Conservation (phyloP, 1,284 basidiomycete genomes). For the Ustilago esculenta region DNA sequence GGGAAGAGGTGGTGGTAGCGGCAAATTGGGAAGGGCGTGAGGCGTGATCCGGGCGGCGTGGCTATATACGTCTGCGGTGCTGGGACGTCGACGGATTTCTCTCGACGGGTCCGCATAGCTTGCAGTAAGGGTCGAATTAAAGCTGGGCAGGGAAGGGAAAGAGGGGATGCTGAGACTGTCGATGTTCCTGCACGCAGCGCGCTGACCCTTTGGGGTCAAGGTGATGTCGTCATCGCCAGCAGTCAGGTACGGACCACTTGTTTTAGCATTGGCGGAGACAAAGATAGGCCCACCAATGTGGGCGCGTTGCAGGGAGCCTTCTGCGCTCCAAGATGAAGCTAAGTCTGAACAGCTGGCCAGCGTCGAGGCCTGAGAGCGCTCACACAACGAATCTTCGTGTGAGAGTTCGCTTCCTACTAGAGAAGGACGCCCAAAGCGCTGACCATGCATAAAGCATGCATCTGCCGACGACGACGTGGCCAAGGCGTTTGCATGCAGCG, state of each 20-base stretch:
- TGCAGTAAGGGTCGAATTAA: constrained; percentile 29
- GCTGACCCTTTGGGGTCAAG: neutral
- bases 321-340: constrained; percentile 18
- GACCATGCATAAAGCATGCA: neutral
- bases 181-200: neutral
- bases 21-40: neutral
- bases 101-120: constrained; percentile 1
- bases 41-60: constrained; percentile 15
- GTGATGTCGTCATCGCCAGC: neutral
- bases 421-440: constrained; percentile 15
- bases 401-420: constrained; percentile 18
- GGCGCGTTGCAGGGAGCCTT: constrained; percentile 1
- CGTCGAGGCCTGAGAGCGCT: constrained; percentile 30
- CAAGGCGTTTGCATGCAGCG: neutral
- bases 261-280: neutral
- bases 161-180: constrained; percentile 27
- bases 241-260: neutral
- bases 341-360: constrained; percentile 23
- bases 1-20: neutral
- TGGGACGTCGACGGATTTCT: constrained; percentile 27
- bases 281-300: neutral
- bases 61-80: constrained; percentile 43
- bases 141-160: constrained; percentile 25
- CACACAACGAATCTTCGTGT: constrained; percentile 29
- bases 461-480: neutral